Conservation (phyloP, 192 early-diverging fungal genomes). For the Gryganskiella cystojenkinii region DNA sequence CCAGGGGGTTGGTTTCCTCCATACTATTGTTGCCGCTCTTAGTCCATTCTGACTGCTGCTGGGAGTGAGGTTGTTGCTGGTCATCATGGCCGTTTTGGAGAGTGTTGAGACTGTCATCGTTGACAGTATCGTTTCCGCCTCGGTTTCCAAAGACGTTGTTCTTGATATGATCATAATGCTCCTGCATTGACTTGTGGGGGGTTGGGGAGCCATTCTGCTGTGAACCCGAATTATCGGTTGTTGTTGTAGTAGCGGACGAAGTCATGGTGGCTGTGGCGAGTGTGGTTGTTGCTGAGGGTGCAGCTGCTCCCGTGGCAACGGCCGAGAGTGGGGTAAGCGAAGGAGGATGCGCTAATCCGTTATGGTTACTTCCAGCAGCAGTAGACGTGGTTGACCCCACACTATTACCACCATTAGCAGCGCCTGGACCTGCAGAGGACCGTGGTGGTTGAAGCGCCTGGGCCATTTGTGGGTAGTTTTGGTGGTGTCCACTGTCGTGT, state of each 20-base stretch:
- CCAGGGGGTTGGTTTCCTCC: slow-evolving; percentile 3
- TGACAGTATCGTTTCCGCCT: background rate
- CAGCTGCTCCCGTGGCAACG: background rate
- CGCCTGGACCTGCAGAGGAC: slow-evolving; percentile 1
- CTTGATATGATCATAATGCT: slow-evolving; percentile 42
- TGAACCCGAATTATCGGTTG: background rate
- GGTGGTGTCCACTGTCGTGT: slow-evolving; percentile 19
- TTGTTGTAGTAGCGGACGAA: background rate
- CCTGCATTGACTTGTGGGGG: slow-evolving; percentile 8
- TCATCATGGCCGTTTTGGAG: slow-evolving; percentile 23
- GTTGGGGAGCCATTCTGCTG: background rate
- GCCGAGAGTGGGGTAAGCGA: background rate
- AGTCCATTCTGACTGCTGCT: slow-evolving; percentile 4
- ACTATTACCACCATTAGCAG: slow-evolving; percentile 3
- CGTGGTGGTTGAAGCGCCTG: background rate
- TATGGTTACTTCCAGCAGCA: background rate
- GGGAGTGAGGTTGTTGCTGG: slow-evolving; percentile 24
- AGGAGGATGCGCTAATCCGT: background rate
- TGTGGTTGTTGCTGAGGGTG: background rate
- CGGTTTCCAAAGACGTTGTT: slow-evolving; percentile 19
- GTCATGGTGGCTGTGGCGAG: background rate
- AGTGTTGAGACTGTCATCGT: slow-evolving; percentile 16
- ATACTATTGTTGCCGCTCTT: slow-evolving; percentile 13
- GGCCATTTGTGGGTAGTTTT: background rate
- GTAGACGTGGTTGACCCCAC: slow-evolving; percentile 1